Percentiles rank a stretch among this genome's conserved stretches.
Evolutionary conservation across 1,284 basidiomycete genomes (phyloP).

Genomic region (Thecaphora thlaspeos): DNA sequence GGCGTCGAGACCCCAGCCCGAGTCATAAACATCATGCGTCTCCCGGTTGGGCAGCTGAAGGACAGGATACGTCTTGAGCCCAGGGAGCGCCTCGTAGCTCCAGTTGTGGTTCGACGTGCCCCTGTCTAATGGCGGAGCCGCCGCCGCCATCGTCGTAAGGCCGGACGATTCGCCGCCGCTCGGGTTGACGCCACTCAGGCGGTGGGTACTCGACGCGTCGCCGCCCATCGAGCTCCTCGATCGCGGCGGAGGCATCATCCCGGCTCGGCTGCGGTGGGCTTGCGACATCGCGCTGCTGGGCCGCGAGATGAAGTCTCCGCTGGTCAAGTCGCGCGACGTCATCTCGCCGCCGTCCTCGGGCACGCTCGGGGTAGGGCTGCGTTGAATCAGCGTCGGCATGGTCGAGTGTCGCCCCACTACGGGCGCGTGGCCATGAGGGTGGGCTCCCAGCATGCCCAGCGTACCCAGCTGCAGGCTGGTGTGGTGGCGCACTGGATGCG

Average conservation of each 20-base stretch:
- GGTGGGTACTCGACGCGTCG: slow-evolving; percentile 4
- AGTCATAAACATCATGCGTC: slow-evolving; percentile 49
- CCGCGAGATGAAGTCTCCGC: slow-evolving; percentile 24
- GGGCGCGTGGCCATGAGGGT: slow-evolving; percentile 6
- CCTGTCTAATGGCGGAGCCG: no score
- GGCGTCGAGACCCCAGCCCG: slow-evolving; percentile 31
- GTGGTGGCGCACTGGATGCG: not conserved
- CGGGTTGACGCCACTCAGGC: not conserved
- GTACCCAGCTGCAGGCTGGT: not conserved
- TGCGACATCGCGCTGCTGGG: slow-evolving; percentile 26
- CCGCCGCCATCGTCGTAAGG: no score
- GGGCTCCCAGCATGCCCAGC: slow-evolving; percentile 4
- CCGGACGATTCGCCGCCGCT: no score
- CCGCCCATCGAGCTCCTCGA: slow-evolving; percentile 21
- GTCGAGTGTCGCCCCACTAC: slow-evolving; percentile 33
- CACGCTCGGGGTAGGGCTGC: slow-evolving; percentile 41
- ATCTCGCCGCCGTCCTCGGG: slow-evolving; percentile 52
- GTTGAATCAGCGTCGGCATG: slow-evolving; percentile 34
- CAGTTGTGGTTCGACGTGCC: slow-evolving; percentile 12
- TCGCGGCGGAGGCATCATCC: slow-evolving; percentile 29
- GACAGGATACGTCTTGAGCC: slow-evolving; percentile 45
- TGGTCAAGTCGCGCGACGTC: slow-evolving; percentile 31
- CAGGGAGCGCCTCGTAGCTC: slow-evolving; percentile 40
- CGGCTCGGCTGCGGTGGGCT: slow-evolving; percentile 12
- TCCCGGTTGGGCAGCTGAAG: slow-evolving; percentile 39